Base-by-base conservation (phyloP, 768 basidiomycete genomes). In the Calocera viscosa region DNA sequence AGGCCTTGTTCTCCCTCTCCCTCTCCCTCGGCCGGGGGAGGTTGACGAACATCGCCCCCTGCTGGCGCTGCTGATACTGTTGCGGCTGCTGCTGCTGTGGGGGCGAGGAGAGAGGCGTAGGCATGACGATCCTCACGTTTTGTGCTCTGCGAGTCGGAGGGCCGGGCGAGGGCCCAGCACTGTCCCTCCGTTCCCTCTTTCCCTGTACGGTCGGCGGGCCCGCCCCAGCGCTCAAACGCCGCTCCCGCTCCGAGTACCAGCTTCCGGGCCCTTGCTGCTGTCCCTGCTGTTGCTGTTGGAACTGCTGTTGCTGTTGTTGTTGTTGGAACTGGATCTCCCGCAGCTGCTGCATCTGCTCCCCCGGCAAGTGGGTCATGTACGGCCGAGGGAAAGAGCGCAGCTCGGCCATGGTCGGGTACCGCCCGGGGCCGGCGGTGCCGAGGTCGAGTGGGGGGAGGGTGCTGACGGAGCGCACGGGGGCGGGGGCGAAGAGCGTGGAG, bases 111-210 rank as follows among this genome's bases (percentile, higher is more conserved):
- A 60, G 53, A 2, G 53, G 53, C 11, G 53, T 10, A 32, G 53
- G 53, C 53, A 60, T 60, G 26, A 60, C 53, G 11, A 22, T 16
- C 53, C 53, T 26, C 53, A 60, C 53, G 35, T 38, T 38, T n/a
- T n/a, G n/a, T 10, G 53, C 14, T 19, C 53, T 26, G 2, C 53
- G 2, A 5, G 53, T 60, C 24, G 53, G 53, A 5, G 53, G 53
- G 7, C 53, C 53, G 35, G 35, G 7, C 2, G 22, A 10, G 10
- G 53, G 14, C 2, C 53, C 53, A 5, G 53, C 53, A 60, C 53
- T 60, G 22, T 60, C 53, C 22, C 53, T 26, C 53, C 53, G 14
- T 26, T 60, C 53, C 53, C 53, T 60, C 53, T 60, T 60, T 26
- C 53, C 53, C 30, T 60, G 53, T 32, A 60, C 53, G 26, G 53